A percentile compares a stretch with the other conserved stretches of the same genome.
phyloP scores from a whole-genome alignment of 768 basidiomycete species.

The Termitomyces sp. region DNA sequence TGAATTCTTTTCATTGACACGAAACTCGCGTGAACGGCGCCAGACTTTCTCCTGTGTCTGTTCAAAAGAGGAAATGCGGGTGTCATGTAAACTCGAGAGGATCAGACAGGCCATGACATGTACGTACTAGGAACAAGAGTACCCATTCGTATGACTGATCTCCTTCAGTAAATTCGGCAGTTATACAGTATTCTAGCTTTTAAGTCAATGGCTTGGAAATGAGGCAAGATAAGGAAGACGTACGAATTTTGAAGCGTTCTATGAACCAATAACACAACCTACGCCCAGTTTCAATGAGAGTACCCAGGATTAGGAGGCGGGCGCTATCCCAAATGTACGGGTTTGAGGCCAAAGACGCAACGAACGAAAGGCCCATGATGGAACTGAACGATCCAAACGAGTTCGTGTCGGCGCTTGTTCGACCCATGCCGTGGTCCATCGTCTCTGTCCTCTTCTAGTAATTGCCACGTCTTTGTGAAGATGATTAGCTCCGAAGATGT shows the following conservation, averaged over 20 bases:
- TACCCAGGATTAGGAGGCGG: slow-evolving; percentile 32
- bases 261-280: slow-evolving; percentile 38
- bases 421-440: not conserved
- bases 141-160: slow-evolving; percentile 54
- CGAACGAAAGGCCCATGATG: slow-evolving; percentile 36
- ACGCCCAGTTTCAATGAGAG: slow-evolving; percentile 38
- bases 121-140: slow-evolving; percentile 38
- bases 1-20: slow-evolving; percentile 38
- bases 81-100: not conserved
- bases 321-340: slow-evolving; percentile 26
- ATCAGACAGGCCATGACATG: not conserved
- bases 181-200: slow-evolving; percentile 39
- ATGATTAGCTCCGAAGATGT: not conserved
- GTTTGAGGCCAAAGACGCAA: slow-evolving; percentile 29
- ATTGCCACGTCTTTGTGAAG: not conserved
- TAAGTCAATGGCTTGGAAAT: not conserved
- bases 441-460: not conserved
- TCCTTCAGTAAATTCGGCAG: slow-evolving; percentile 44
- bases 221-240: slow-evolving; percentile 17
- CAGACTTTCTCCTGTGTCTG: slow-evolving; percentile 46
- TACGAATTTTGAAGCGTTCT: slow-evolving; percentile 38
- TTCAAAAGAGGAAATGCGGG: not conserved
- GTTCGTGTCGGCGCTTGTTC: not conserved
- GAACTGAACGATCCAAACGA: slow-evolving; percentile 20
- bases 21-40: slow-evolving; percentile 40